phyloP scores from a whole-genome alignment of 2,329 filamentous ascomycete species.

The Amesomyces nigricolor region DNA sequence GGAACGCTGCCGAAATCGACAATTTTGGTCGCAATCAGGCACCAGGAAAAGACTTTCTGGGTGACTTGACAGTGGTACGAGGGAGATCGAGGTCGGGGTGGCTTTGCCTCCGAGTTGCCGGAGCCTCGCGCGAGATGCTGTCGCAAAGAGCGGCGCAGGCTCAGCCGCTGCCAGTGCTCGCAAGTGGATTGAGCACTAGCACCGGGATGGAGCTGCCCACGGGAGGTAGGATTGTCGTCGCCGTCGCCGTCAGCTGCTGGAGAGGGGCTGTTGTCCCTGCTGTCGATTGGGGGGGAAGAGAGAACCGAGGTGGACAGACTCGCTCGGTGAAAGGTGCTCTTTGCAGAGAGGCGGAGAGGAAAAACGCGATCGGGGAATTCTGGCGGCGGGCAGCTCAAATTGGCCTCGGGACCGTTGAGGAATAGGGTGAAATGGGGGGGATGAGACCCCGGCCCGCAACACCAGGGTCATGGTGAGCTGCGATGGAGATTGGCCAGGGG shows the following conservation, averaged over 20 bases:
- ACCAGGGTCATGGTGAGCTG: not conserved
- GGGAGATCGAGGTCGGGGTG: not conserved
- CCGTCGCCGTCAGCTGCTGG: too few relatives aligned
- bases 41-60: too few relatives aligned
- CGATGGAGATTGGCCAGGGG: conserved; percentile 7
- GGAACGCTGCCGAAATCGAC: too few relatives aligned
- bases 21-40: too few relatives aligned
- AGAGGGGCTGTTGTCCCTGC: too few relatives aligned
- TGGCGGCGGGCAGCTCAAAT: not conserved
- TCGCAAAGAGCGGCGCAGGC: not conserved
- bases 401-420: not conserved
- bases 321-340: too few relatives aligned
- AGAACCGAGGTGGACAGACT: too few relatives aligned
- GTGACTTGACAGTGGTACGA: not conserved
- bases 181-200: not conserved
- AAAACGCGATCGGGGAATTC: not conserved
- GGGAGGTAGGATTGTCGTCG: too few relatives aligned
- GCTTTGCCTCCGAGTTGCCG: not conserved
- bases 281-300: too few relatives aligned
- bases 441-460: not conserved
- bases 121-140: conserved; percentile 2
- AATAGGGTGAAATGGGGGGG: conserved; percentile 3
- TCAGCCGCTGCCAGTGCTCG: not conserved
- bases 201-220: too few relatives aligned
- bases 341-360: too few relatives aligned